Conservation (phyloP, 805 yeast species). For the Tetrapisispora nanseiensis region DNA sequence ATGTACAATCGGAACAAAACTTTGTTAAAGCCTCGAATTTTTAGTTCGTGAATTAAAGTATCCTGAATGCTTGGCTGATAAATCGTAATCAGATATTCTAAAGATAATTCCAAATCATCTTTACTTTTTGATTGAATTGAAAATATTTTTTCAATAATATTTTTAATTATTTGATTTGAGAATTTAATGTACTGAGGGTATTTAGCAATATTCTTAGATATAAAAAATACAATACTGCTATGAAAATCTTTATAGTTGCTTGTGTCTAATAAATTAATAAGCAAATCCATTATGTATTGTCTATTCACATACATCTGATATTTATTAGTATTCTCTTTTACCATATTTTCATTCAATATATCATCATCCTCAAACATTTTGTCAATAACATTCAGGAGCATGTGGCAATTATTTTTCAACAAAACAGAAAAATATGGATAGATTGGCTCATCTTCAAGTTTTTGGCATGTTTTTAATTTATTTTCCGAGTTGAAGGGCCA, state of each 20-base stretch:
- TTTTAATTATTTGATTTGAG: conserved; percentile 46
- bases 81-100: conserved; percentile 58
- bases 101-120: conserved; percentile 48
- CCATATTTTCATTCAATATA: conserved; percentile 54
- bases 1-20: conserved; percentile 18
- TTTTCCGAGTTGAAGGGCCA: conserved; percentile 36
- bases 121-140: conserved; percentile 13
- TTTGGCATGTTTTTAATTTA: conserved; percentile 29
- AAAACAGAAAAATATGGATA: conserved; percentile 64
- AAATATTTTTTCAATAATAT: conserved; percentile 38
- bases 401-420: conserved; percentile 45
- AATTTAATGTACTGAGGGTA: conserved; percentile 73
- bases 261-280: conserved; percentile 47
- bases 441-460: conserved; percentile 34
- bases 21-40: conserved; percentile 15
- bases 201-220: conserved; percentile 75
- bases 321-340: conserved; percentile 11
- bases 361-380: conserved; percentile 85
- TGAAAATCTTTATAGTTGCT: conserved; percentile 23
- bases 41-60: conserved; percentile 28
- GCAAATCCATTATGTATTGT: conserved; percentile 67
- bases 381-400: conserved; percentile 57
- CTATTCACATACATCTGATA: conserved; percentile 36
- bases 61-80: conserved; percentile 51
- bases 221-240: conserved; percentile 49